Conservation (phyloP, 306 rosid genomes). For the Cucurbita argyrosperma region DNA sequence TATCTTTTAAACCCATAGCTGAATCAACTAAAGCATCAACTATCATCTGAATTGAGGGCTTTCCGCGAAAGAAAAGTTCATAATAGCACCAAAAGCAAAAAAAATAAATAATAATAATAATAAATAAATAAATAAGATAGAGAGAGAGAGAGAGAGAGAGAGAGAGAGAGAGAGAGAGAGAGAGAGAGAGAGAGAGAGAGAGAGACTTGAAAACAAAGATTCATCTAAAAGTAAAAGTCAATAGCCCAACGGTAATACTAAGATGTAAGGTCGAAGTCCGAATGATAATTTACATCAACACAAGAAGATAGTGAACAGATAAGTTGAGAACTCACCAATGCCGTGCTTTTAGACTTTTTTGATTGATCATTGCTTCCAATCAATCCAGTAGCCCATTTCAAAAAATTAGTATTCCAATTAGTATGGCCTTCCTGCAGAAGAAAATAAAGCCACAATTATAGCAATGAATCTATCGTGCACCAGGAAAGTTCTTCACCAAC, state of each 20-base stretch:
- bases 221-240: not conserved
- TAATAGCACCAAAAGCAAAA: not conserved
- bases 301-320: not conserved
- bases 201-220: not conserved
- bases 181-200: not conserved
- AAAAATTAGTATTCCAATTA: constrained; percentile 73
- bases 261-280: not conserved
- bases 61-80: not conserved
- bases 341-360: constrained; percentile 37
- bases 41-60: not conserved
- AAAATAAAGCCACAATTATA: not conserved
- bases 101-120: too few relatives aligned
- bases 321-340: constrained; percentile 26
- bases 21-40: not conserved
- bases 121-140: too few relatives aligned
- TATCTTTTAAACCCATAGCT: not conserved
- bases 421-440: constrained; percentile 30
- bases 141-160: not conserved
- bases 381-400: constrained; percentile 93
- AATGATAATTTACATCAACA: not conserved
- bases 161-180: not conserved
- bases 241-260: not conserved
- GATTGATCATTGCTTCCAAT: constrained; percentile 50
- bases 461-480: not conserved
- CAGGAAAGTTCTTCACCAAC: not conserved